A percentile compares a stretch with the other conserved stretches of the same genome.
phyloP scores from a whole-genome alignment of 2,329 filamentous ascomycete species.

The Paraphaeosphaeria sporulosa region DNA sequence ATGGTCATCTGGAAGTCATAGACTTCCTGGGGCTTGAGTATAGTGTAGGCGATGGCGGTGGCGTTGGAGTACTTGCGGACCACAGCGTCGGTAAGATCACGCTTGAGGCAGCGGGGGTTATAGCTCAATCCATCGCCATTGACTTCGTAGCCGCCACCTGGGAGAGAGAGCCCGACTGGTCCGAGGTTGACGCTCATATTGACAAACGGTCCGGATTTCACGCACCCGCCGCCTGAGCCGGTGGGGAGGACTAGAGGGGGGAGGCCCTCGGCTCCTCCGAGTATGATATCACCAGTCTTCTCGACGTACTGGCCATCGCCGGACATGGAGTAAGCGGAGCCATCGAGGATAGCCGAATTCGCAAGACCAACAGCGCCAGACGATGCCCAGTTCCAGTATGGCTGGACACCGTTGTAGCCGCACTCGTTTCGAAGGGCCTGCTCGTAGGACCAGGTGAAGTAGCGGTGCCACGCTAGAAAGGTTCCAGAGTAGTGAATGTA shows the following conservation, averaged over 20 bases:
- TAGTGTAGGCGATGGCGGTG: constrained; percentile 29
- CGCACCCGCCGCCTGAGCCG: constrained; percentile 40
- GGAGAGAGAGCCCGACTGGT: constrained; percentile 16
- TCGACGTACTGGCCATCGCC: constrained; percentile 53
- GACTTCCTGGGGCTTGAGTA: constrained; percentile 33
- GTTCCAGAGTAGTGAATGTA: constrained; percentile 32
- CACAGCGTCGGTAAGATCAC: constrained; percentile 32
- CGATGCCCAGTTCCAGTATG: constrained; percentile 33
- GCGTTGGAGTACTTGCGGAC: constrained; percentile 36
- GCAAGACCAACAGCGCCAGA: constrained; percentile 21
- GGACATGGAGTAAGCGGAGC: constrained; percentile 55
- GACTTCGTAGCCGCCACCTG: constrained; percentile 13
- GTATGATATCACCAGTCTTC: constrained; percentile 44
- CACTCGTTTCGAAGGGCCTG: constrained; percentile 47
- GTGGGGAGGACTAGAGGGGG: constrained; percentile 43
- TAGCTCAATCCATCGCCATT: constrained; percentile 21
- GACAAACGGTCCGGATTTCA: constrained; percentile 28
- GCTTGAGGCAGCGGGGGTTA: constrained; percentile 33
- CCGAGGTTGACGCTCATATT: constrained; percentile 27
- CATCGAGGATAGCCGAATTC: constrained; percentile 58
- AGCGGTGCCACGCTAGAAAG: constrained; percentile 50
- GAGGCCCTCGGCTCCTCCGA: constrained; percentile 19
- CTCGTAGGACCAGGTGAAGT: constrained; percentile 48
- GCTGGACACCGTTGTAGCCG: constrained; percentile 46
- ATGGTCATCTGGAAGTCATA: constrained; percentile 41